Evolutionary conservation across 2,329 filamentous ascomycete species (phyloP), one percentile per base, ranked within the genome.

Genomic region (Neofusicoccum cordaticola): DNA sequence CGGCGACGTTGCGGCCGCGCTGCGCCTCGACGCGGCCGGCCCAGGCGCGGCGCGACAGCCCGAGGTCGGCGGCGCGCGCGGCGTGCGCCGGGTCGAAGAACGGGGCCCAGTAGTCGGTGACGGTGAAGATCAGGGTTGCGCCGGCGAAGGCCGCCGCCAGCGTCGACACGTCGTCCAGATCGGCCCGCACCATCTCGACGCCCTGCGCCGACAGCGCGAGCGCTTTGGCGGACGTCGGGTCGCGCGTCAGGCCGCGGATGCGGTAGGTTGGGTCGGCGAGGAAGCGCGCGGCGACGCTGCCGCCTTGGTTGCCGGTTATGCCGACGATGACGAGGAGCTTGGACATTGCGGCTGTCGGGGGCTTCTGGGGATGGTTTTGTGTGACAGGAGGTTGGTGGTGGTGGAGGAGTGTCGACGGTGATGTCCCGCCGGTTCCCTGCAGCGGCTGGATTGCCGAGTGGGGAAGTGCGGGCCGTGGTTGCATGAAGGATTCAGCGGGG

Each of bases 181-280:
- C 81, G 57, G 82, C 86, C 72, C 81, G 68, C 50, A 84, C 79
- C 34, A 87, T 75, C 58, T 87, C 81, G 1, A 83, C 81, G 4
- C 84, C 85, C 52, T 80, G 22, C 22, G 22, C 22, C 22, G 22
- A 1, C 22, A 22, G 22, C 22, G 22, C 22, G 22, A 22, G 22
- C 22, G 22, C 22, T 22, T 22, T 22, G 22, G 22, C 22, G 0
- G 22, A 22, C 2, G 2, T 3, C 22, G 22, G 66, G 65, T 85
- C 77, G 52, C 86, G 83, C 2, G 86, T 86, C 19, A 88, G 78
- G 52, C 79, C 86, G 35, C 86, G 83, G 44, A 89, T 76, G 4
- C 76, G 71, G 50, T 79, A 75, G n/a, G 77, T 78, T 0, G 82
- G 73, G 69, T 78, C 75, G 27, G 71, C 67, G 11, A 83, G 77